A percentile compares a stretch with the other conserved stretches of the same genome.
Evolutionary conservation across 768 basidiomycete genomes (phyloP).

Genomic region (Strobilomyces confusus): DNA sequence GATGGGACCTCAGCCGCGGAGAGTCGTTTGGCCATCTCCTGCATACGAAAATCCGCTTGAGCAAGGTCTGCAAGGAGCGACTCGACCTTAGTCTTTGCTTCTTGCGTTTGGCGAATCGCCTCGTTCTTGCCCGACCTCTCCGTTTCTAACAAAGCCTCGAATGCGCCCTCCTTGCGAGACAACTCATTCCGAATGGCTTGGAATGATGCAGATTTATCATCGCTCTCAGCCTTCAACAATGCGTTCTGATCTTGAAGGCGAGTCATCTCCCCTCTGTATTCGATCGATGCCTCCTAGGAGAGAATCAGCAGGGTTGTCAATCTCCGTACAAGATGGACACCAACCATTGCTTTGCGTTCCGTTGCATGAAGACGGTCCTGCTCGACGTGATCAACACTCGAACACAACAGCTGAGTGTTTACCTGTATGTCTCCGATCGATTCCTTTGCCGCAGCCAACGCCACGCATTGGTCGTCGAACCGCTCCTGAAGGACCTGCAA

Average conservation of each 20-base stretch:
- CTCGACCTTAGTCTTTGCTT: slow-evolving; percentile 18
- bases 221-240: slow-evolving; percentile 8
- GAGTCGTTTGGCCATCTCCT: slow-evolving; percentile 23
- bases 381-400: neutral
- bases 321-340: slow-evolving; percentile 1
- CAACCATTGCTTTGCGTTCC: slow-evolving; percentile 16
- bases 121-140: slow-evolving; percentile 23
- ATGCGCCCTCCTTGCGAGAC: slow-evolving; percentile 26
- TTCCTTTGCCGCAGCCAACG: slow-evolving; percentile 52
- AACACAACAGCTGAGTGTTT: neutral
- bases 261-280: slow-evolving; percentile 14
- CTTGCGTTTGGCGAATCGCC: slow-evolving; percentile 14
- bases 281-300: slow-evolving; percentile 16
- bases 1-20: slow-evolving; percentile 20
- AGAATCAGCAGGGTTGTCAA: neutral
- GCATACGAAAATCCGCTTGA: slow-evolving; percentile 15
- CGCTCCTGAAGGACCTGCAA: slow-evolving; percentile 52
- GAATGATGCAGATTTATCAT: slow-evolving; percentile 10
- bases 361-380: slow-evolving; percentile 24
- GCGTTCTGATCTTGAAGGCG: slow-evolving; percentile 23
- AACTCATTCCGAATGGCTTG: slow-evolving; percentile 20
- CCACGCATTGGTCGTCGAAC: slow-evolving; percentile 53
- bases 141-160: slow-evolving; percentile 20
- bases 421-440: slow-evolving; percentile 51
- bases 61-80: slow-evolving; percentile 21